Evolutionary conservation across 495 filamentous ascomycete genomes (phyloP).

Genomic region (Stereocaulon alpinum): DNA sequence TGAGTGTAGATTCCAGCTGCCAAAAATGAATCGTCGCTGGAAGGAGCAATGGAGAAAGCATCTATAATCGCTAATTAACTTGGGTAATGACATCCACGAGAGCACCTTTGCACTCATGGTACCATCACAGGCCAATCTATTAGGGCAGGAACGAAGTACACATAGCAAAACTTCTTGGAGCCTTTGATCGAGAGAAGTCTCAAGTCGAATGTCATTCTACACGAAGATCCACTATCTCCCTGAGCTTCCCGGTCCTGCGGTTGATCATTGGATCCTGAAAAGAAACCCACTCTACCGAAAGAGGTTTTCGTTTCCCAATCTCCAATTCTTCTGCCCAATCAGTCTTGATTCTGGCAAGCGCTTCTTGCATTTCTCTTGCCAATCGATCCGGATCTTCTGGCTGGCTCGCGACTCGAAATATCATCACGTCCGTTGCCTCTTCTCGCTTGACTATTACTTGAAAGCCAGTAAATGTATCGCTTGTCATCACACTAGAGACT

Average conservation of each 20-base stretch:
- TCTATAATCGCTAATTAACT: background rate
- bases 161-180: background rate
- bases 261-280: background rate
- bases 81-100: no score
- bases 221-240: background rate
- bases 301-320: background rate
- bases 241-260: slow-evolving; percentile 2
- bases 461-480: slow-evolving; percentile 1
- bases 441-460: background rate
- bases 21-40: background rate
- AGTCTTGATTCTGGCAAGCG: background rate
- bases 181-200: background rate
- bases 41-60: background rate
- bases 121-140: no score
- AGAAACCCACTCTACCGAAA: background rate
- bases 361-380: background rate
- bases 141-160: background rate
- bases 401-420: background rate
- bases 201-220: background rate
- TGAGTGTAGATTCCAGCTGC: background rate
- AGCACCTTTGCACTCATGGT: no score
- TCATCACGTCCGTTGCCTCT: background rate
- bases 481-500: background rate
- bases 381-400: background rate
- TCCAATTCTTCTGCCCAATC: slow-evolving; percentile 3